Base-by-base conservation (phyloP, 331 rosid species). In the Quercus lobata region DNA sequence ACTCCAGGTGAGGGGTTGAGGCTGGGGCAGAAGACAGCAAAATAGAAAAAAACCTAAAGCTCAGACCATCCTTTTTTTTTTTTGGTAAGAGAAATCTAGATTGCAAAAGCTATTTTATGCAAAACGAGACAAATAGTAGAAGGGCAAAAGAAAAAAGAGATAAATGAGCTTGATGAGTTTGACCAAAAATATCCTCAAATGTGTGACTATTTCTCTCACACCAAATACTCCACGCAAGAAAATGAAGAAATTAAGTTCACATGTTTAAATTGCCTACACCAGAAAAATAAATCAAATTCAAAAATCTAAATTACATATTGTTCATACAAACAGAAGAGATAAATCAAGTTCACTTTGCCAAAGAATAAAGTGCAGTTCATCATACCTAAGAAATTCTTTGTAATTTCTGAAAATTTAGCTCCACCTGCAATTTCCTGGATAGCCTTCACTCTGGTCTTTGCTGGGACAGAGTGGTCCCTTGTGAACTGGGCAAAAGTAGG, bases 361-460 rank as follows among this genome's bases (percentile, higher is more conserved):
- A 63, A 65, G 2, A 30, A 29, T 21, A 56, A 82, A 19, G 52
- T 18, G 57, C n/a, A 73, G 73, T 25, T 68, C 65, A 78, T 61
- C 86, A 79, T 90, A 91, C 99, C 86, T 82, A 93, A 86, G 85
- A 95, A 95, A 83, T 87, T 91, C 79, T 86, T 93, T 2, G 92
- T 82, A 66, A 84, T 25, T 2, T 95, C 96, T 58, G 97, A 89
- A 83, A 91, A 84, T 85, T 91, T 95, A 61, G 97, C 96, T 75
- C 85, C 77, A 32, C 63, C 76, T 3, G 76, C 57, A 77, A 95
- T 77, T 6, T 90, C 97, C 52, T 74, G 71, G 54, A 95, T 73
- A 75, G 81, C 92, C 58, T 90, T 87, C 76, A 90, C 69, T 83
- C 93, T 89, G 57, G 83, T 80, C 61, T 79, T 83, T 78, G 86